Conservation (phyloP, 768 basidiomycete genomes). For the Collybiopsis luxurians region DNA sequence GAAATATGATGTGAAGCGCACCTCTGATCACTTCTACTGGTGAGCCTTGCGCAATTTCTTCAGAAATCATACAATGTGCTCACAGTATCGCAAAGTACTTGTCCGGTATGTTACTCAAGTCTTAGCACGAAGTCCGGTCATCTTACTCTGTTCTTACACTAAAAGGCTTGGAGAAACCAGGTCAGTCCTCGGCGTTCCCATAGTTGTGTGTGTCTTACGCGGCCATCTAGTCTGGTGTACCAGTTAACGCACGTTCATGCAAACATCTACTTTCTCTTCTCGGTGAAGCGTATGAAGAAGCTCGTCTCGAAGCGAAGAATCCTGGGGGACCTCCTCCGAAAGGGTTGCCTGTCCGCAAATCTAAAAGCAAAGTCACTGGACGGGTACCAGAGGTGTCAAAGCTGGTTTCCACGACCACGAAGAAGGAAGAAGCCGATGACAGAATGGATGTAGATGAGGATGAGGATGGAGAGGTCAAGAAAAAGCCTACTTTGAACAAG, state of each 20-base stretch:
- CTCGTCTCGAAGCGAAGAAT: constrained; percentile 41
- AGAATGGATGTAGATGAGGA: constrained; percentile 3
- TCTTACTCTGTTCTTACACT: not conserved
- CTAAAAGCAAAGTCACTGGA: not conserved
- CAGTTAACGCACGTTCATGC: constrained; percentile 47
- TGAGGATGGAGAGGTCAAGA: not conserved
- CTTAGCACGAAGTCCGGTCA: no score
- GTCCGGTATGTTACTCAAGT: constrained; percentile 24
- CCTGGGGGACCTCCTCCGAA: constrained; percentile 26
- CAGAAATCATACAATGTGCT: not conserved
- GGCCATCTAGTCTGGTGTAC: constrained; percentile 25
- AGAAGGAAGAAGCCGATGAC: constrained; percentile 1
- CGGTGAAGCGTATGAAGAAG: constrained; percentile 45
- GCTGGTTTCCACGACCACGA: not conserved
- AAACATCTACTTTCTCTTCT: constrained; percentile 45
- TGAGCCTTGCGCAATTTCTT: constrained; percentile 10
- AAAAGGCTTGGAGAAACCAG: constrained; percentile 32
- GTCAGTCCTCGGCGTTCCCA: constrained; percentile 9
- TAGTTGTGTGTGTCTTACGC: not conserved
- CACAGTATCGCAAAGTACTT: constrained; percentile 20
- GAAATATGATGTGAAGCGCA: constrained; percentile 25
- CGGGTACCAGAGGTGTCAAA: not conserved
- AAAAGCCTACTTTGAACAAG: not conserved
- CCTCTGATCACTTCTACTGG: constrained; percentile 44
- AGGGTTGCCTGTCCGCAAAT: not conserved